Conservation (phyloP, 208 protist species). For the Trypanosoma vivax region DNA sequence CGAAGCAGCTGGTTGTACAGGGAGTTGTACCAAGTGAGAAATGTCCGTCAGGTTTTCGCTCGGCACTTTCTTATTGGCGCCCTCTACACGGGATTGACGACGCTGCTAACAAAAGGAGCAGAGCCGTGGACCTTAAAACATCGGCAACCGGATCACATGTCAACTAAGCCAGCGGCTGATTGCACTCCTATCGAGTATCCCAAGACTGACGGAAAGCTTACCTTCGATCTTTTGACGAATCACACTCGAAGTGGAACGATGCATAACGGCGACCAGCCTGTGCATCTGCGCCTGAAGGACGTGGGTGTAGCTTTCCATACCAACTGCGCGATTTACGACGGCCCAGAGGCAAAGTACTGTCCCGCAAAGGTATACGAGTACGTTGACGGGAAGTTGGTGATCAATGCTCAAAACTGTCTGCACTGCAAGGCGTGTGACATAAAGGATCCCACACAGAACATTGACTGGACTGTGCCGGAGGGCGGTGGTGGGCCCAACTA, state of each 20-base stretch:
- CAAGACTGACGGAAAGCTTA: conserved; percentile 94
- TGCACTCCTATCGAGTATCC: conserved; percentile 92
- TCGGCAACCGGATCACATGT: conserved; percentile 59
- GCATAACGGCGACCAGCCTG: conserved; percentile 95
- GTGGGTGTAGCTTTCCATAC: conserved; percentile 63
- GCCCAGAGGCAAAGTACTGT: conserved; percentile 93
- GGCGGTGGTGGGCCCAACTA: conserved; percentile 84
- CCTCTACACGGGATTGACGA: conserved; percentile 78
- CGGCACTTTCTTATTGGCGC: conserved; percentile 78
- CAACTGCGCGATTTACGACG: conserved; percentile 87
- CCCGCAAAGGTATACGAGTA: conserved; percentile 97
- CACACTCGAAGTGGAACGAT: conserved; percentile 93
- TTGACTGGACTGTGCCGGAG: conserved; percentile 96
- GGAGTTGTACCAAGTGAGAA: conserved; percentile 92
- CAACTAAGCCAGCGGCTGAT: conserved; percentile 66
- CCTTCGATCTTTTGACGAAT: conserved; percentile 96
- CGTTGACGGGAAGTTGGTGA: conserved; percentile 86
- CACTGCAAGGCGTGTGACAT: conserved; percentile 99
- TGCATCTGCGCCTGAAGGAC: conserved; percentile 88
- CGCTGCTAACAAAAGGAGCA: conserved; percentile 65
- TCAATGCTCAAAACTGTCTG: conserved; percentile 98
- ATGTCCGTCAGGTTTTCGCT: conserved; percentile 91
- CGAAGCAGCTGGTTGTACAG: conserved; percentile 91
- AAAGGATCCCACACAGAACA: conserved; percentile 97
- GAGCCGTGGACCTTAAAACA: conserved; percentile 91